A percentile compares a stretch with the other conserved stretches of the same genome.
Conservation (phyloP, 805 yeast species). For the Metschnikowia peoriensis region DNA sequence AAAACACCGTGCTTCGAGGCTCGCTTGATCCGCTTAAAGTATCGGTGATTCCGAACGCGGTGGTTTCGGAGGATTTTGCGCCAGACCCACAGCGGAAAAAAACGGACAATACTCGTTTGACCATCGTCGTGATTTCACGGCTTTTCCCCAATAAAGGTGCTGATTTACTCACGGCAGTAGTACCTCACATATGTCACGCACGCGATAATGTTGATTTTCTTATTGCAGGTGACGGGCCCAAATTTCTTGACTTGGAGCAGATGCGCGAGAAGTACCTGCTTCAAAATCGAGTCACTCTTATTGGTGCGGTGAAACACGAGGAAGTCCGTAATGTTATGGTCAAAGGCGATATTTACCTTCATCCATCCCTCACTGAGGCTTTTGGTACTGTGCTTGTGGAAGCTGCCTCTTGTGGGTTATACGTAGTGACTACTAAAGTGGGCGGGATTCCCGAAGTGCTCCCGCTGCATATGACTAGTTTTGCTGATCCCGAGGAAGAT, state of each 20-base stretch:
- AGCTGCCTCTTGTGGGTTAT: constrained; percentile 93
- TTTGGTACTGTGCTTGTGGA: constrained; percentile 97
- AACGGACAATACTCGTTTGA: constrained; percentile 38
- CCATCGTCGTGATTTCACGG: constrained; percentile 88
- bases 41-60: constrained; percentile 96
- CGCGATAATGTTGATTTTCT: constrained; percentile 69
- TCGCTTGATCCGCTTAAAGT: constrained; percentile 73
- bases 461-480: constrained; percentile 90
- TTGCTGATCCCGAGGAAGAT: constrained; percentile 85
- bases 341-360: constrained; percentile 88
- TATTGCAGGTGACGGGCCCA: constrained; percentile 97
- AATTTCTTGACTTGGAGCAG: constrained; percentile 88
- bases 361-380: constrained; percentile 94
- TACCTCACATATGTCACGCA: constrained; percentile 74
- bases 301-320: constrained; percentile 90
- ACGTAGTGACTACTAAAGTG: constrained; percentile 91
- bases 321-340: constrained; percentile 91
- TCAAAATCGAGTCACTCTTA: constrained; percentile 81
- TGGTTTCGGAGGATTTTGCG: constrained; percentile 76
- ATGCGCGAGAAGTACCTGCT: constrained; percentile 84
- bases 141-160: constrained; percentile 96
- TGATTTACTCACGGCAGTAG: constrained; percentile 76
- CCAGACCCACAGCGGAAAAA: constrained; percentile 35
- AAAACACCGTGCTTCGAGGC: constrained; percentile 88
- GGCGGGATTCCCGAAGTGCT: constrained; percentile 98